phyloP scores from a whole-genome alignment of 495 filamentous ascomycete genomes.

The Penicillium alfredii region DNA sequence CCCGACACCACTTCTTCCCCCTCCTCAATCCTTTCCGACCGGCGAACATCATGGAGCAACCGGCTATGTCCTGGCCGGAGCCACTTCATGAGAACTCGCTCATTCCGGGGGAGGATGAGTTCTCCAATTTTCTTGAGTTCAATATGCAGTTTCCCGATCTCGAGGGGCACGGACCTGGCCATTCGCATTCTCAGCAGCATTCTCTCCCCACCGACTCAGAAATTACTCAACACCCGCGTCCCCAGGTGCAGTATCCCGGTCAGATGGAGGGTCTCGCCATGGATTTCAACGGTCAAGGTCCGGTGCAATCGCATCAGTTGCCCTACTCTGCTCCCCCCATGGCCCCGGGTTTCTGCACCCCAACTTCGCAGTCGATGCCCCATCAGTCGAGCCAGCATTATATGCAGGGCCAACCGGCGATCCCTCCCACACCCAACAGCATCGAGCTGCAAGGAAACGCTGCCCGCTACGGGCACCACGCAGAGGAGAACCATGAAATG shows the following conservation, averaged over 20 bases:
- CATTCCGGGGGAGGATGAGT: conserved; percentile 44
- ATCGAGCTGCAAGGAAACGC: conserved; percentile 74
- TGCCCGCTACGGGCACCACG: conserved; percentile 54
- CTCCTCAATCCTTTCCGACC: conserved; percentile 1
- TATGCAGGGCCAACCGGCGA: conserved; percentile 54
- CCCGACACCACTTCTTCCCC: too few species aligned
- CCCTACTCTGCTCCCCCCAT: conserved; percentile 30
- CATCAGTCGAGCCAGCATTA: conserved; percentile 51
- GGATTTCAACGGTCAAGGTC: conserved; percentile 25
- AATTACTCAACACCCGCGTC: too few species aligned
- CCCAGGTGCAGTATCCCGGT: conserved; percentile 12
- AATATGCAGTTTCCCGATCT: conserved; percentile 45
- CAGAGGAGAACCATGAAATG: conserved; percentile 57
- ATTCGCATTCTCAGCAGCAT: conserved; percentile 29
- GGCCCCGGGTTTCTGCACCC: conserved; percentile 36
- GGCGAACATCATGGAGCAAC: conserved; percentile 31
- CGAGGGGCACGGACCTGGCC: conserved; percentile 37
- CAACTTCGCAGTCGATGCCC: conserved; percentile 41
- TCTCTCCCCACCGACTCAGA: conserved; percentile 29
- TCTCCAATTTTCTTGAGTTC: conserved; percentile 50
- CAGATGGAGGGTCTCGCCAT: conserved; percentile 33
- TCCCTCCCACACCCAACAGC: conserved; percentile 92
- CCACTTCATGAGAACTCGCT: conserved; percentile 28
- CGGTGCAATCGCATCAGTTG: conserved; percentile 22
- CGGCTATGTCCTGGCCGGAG: conserved; percentile 39